phyloP scores from a whole-genome alignment of 371 early-diverging fungal species.

The Mycotypha africana region DNA sequence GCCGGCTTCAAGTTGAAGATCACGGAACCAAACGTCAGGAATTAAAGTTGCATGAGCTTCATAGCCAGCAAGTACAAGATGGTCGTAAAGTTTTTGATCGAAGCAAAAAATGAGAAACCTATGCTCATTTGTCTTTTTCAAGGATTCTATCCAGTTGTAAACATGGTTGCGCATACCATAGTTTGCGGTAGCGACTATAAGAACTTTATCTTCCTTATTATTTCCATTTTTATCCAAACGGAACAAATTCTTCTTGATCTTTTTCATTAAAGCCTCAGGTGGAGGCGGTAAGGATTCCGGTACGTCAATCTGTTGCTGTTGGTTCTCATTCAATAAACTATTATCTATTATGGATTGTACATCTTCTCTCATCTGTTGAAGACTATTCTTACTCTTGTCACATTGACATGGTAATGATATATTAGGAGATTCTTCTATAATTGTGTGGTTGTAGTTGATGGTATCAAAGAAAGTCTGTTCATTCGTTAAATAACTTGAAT shows the following conservation, averaged over 20 bases:
- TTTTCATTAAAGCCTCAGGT: conserved; percentile 20
- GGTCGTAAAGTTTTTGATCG: conserved; percentile 31
- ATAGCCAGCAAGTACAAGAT: conserved; percentile 27
- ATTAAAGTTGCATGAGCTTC: conserved; percentile 24
- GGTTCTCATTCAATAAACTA: too few species aligned
- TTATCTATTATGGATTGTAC: too few species aligned
- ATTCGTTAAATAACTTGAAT: conserved; percentile 8
- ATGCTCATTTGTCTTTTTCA: conserved; percentile 27
- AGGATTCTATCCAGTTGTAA: conserved; percentile 45
- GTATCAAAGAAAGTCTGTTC: conserved; percentile 13
- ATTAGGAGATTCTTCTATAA: background rate
- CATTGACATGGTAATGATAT: conserved; percentile 1
- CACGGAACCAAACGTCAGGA: conserved; percentile 35
- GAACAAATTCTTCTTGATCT: conserved; percentile 29
- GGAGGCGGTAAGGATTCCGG: conserved; percentile 25
- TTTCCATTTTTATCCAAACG: too few species aligned
- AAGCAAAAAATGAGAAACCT: conserved; percentile 41
- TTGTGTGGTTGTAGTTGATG: background rate
- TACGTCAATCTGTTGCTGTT: conserved; percentile 3
- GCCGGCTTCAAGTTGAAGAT: conserved; percentile 24
- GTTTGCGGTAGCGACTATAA: conserved; percentile 38
- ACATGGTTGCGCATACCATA: conserved; percentile 45
- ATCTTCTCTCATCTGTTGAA: too few species aligned
- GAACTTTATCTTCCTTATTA: conserved; percentile 24
- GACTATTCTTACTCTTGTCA: too few species aligned